phyloP scores from a whole-genome alignment of 1,139 yeast genomes.

The Pichia kudriavzevii region DNA sequence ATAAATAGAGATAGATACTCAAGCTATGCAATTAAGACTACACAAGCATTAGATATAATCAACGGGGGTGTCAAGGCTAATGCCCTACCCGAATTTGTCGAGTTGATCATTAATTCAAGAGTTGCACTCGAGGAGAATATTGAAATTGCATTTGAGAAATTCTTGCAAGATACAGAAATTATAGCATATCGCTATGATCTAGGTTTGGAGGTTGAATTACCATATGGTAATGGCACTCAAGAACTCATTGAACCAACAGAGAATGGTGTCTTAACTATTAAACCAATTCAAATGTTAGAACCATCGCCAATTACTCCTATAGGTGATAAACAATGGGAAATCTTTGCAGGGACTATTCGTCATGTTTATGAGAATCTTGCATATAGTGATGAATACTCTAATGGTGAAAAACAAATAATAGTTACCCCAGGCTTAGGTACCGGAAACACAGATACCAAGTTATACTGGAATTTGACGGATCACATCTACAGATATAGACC shows the following conservation, averaged over 20 bases:
- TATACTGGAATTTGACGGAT: conserved; percentile 67
- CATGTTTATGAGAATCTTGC: conserved; percentile 42
- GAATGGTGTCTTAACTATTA: conserved; percentile 42
- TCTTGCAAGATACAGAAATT: conserved; percentile 26
- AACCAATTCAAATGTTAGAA: conserved; percentile 30
- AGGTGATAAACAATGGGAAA: conserved; percentile 36
- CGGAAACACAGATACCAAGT: conserved; percentile 78
- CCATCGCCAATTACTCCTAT: conserved; percentile 45
- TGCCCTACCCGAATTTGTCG: conserved; percentile 66
- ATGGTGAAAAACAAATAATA: conserved; percentile 38
- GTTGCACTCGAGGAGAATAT: conserved; percentile 32
- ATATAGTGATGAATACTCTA: conserved; percentile 32
- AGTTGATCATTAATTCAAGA: conserved; percentile 32
- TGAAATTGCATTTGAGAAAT: conserved; percentile 23
- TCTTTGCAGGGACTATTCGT: conserved; percentile 41
- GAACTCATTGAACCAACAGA: conserved; percentile 32
- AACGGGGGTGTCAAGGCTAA: conserved; percentile 66
- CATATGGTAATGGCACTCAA: conserved; percentile 24
- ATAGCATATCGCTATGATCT: conserved; percentile 40
- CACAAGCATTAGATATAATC: conserved; percentile 64
- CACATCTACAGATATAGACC: conserved; percentile 62
- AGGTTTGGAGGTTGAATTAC: conserved; percentile 32
- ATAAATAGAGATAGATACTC: conserved; percentile 26
- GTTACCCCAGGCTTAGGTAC: conserved; percentile 63
- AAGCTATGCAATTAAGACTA: conserved; percentile 47